phyloP scores from a whole-genome alignment of 2,329 filamentous ascomycete genomes.

The Penicillium rolfsii region DNA sequence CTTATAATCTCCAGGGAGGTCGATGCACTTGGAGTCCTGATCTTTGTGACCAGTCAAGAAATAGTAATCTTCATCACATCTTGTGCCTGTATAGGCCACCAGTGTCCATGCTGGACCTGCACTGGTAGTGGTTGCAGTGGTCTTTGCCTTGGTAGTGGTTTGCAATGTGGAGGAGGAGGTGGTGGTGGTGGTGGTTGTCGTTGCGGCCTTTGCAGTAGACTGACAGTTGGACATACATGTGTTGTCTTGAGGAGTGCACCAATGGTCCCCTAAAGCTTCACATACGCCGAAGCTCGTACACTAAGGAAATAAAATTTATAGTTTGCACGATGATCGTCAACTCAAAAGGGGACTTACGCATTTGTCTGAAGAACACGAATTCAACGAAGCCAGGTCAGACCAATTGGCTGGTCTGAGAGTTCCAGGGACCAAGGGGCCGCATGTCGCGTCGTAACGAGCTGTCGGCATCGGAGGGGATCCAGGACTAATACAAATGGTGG shows the following conservation, averaged over 20 bases:
- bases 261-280: neutral
- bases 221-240: conserved; percentile 15
- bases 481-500: conserved; percentile 47
- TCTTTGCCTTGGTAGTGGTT: neutral
- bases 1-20: conserved; percentile 4
- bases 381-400: conserved; percentile 26
- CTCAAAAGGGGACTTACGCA: conserved; percentile 18
- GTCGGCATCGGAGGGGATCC: conserved; percentile 50
- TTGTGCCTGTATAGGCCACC: conserved; percentile 9
- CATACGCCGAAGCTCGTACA: neutral
- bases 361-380: conserved; percentile 17
- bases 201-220: neutral
- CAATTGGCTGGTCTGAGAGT: conserved; percentile 40
- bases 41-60: conserved; percentile 7
- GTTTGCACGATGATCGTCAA: neutral
- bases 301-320: neutral
- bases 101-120: conserved; percentile 9
- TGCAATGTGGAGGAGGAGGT: neutral
- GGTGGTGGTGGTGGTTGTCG: neutral
- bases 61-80: conserved; percentile 13
- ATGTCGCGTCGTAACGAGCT: conserved; percentile 42
- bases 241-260: neutral
- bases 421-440: conserved; percentile 52
- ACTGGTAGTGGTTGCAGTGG: neutral
- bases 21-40: neutral